Percentiles rank a stretch among this genome's conserved stretches.
Evolutionary conservation across 164 flowering plant genomes (phyloP).

Genomic region (Vitis amurensis): DNA sequence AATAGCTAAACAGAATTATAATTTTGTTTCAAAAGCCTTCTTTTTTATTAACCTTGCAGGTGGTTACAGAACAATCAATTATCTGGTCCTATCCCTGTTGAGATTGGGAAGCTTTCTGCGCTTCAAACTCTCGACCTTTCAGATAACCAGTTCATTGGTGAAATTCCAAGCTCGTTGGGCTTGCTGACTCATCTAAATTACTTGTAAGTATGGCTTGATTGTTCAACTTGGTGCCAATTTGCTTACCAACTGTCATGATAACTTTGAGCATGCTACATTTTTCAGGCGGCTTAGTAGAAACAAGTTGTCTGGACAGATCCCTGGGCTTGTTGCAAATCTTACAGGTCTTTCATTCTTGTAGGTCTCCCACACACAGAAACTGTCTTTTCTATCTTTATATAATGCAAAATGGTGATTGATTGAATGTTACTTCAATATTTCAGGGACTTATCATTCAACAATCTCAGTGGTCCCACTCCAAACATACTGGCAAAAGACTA

Average conservation of each 20-base stretch:
- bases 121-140: conserved; percentile 89
- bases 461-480: conserved; percentile 84
- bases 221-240: not conserved
- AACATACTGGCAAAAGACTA: conserved; percentile 79
- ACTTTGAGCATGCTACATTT: conserved; percentile 15
- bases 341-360: conserved; percentile 90
- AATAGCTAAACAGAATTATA: not conserved
- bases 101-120: conserved; percentile 75
- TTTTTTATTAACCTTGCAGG: conserved; percentile 36
- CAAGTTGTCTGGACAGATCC: conserved; percentile 75
- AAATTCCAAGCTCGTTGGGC: conserved; percentile 84
- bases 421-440: not conserved
- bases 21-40: not conserved
- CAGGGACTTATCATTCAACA: conserved; percentile 95
- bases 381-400: conserved; percentile 1
- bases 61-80: conserved; percentile 82
- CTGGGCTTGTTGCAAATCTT: conserved; percentile 69
- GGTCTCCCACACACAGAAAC: conserved; percentile 25
- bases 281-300: conserved; percentile 85
- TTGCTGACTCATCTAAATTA: conserved; percentile 63
- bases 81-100: conserved; percentile 72
- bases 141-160: conserved; percentile 74
- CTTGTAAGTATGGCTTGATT: conserved; percentile 56
- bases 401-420: not conserved
- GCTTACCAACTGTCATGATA: conserved; percentile 2